phyloP scores from a whole-genome alignment of 202 grass and related monocot species.

The Elaeis oleifera region DNA sequence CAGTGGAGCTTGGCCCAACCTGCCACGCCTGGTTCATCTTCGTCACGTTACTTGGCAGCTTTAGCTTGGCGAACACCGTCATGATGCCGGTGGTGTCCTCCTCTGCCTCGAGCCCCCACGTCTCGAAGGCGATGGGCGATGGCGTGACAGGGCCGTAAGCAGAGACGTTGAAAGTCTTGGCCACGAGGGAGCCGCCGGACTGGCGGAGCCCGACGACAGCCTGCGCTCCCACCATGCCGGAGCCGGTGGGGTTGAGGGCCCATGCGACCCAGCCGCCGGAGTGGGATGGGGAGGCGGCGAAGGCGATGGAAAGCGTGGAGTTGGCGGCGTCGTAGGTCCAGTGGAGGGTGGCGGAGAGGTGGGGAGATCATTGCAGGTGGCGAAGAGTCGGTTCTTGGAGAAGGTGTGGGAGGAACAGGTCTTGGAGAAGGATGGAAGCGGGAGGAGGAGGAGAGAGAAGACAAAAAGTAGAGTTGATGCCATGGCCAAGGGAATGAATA shows the following conservation, averaged over 20 bases:
- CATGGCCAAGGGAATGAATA: too few relatives aligned
- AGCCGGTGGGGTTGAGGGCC: slow-evolving; percentile 47
- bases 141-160: neutral
- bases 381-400: slow-evolving; percentile 28
- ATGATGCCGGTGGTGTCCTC: slow-evolving; percentile 37
- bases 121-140: slow-evolving; percentile 21
- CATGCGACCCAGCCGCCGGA: slow-evolving; percentile 53
- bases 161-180: slow-evolving; percentile 40
- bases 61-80: slow-evolving; percentile 42
- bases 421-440: too few relatives aligned
- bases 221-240: slow-evolving; percentile 48
- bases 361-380: slow-evolving; percentile 45
- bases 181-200: slow-evolving; percentile 18
- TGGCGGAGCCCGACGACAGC: slow-evolving; percentile 49
- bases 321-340: slow-evolving; percentile 50
- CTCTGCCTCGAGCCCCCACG: slow-evolving; percentile 38
- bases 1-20: slow-evolving; percentile 26
- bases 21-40: slow-evolving; percentile 82
- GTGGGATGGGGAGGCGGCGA: slow-evolving; percentile 28
- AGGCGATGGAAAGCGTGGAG: slow-evolving; percentile 43
- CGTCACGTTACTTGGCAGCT: slow-evolving; percentile 29
- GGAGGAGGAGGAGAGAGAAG: too few relatives aligned
- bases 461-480: too few relatives aligned
- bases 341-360: slow-evolving; percentile 56
- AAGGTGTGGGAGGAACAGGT: too few relatives aligned